Conservation (phyloP, 208 protist genomes). For the Leishmania guyanensis region DNA sequence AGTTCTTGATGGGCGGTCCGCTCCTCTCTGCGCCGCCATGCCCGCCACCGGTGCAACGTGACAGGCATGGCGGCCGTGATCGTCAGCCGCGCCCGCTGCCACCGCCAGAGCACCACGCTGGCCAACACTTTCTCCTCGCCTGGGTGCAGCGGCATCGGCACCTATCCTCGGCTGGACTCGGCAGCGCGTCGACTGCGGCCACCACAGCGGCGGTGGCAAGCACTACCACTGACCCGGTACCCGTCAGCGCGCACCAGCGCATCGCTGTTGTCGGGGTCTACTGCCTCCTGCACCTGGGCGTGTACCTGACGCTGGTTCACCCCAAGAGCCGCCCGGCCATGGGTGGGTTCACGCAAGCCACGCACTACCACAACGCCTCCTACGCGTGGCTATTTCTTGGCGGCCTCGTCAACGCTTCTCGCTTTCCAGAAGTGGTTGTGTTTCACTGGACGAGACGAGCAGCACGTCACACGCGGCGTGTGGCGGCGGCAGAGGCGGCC, state of each 20-base stretch:
- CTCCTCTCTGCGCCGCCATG: neutral
- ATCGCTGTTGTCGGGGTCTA: slow-evolving; percentile 35
- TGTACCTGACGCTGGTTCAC: slow-evolving; percentile 47
- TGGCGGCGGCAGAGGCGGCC: slow-evolving; percentile 13
- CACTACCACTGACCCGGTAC: neutral
- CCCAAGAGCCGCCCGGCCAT: slow-evolving; percentile 34
- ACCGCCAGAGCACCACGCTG: neutral
- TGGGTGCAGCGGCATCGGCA: slow-evolving; percentile 15
- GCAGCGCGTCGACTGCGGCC: neutral
- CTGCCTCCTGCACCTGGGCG: slow-evolving; percentile 42
- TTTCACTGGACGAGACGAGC: slow-evolving; percentile 22
- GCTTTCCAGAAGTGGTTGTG: slow-evolving; percentile 56
- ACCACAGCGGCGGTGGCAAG: neutral
- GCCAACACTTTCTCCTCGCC: neutral
- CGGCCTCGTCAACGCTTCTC: slow-evolving; percentile 39
- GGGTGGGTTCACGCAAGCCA: slow-evolving; percentile 54
- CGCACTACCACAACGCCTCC: slow-evolving; percentile 58
- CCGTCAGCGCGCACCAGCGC: slow-evolving; percentile 34
- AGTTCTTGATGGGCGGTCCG: slow-evolving; percentile 11
- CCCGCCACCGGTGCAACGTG: neutral
- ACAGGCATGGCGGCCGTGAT: neutral
- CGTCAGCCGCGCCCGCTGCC: neutral
- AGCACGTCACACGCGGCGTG: slow-evolving; percentile 13
- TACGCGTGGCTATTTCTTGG: slow-evolving; percentile 59
- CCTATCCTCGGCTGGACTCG: neutral